phyloP scores from a whole-genome alignment of 306 rosid genomes.

The Comarum palustre region DNA sequence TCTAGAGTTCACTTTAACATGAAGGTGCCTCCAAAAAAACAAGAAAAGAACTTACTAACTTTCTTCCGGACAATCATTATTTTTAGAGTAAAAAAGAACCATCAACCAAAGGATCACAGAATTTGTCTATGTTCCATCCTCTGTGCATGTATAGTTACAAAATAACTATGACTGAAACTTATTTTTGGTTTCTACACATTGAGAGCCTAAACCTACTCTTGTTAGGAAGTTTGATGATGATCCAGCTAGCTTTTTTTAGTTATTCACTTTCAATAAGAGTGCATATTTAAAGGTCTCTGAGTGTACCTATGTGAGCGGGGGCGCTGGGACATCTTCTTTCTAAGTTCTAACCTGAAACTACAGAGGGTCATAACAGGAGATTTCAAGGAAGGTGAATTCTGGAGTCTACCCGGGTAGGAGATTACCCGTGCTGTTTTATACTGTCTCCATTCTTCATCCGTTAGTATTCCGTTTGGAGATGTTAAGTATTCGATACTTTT shows the following conservation, averaged over 20 bases:
- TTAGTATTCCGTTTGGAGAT: too few species aligned
- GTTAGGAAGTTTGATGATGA: not conserved
- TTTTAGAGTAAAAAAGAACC: not conserved
- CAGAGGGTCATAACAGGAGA: slow-evolving; percentile 3
- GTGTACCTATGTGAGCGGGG: slow-evolving; percentile 66
- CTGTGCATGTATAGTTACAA: not conserved
- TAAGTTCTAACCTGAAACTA: slow-evolving; percentile 67
- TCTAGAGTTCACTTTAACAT: not conserved
- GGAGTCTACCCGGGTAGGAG: too few species aligned
- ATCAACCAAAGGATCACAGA: not conserved
- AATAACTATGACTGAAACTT: not conserved
- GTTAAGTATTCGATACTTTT: too few species aligned
- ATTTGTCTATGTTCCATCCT: not conserved
- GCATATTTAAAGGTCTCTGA: not conserved
- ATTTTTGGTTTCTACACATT: not conserved
- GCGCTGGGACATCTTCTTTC: slow-evolving; percentile 69
- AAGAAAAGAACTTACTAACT: not conserved
- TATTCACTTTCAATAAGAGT: not conserved
- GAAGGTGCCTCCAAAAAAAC: not conserved
- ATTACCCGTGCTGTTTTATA: too few species aligned
- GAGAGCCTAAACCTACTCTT: slow-evolving; percentile 2
- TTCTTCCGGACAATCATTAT: not conserved
- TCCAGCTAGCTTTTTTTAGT: not conserved
- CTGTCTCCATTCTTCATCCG: too few species aligned
- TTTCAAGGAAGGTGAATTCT: not conserved